These are phyloP conservation scores for Cicer yamashitae DNA, from an alignment of 306 rosid genomes.

Conservation along the genomic window DNA sequence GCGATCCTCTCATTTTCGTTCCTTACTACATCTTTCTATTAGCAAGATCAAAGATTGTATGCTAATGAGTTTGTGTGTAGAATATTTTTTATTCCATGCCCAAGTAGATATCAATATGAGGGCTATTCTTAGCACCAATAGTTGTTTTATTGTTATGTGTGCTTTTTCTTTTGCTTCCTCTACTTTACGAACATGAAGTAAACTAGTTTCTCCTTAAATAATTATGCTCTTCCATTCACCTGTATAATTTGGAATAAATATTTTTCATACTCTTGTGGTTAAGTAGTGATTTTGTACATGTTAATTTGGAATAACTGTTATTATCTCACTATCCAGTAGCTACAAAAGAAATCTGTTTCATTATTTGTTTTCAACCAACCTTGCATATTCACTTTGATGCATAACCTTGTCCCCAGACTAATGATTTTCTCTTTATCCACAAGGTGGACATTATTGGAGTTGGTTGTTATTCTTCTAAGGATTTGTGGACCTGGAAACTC, in stretches of 20 bases:
- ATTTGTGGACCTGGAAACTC: conserved; percentile 95
- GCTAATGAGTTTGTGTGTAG: conserved; percentile 3
- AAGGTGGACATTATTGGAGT: conserved; percentile 98
- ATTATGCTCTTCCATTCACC: conserved; percentile 11
- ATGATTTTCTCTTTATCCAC: conserved; percentile 35
- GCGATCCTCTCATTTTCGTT: not conserved
- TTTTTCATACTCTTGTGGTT: conserved; percentile 12
- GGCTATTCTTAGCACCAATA: conserved; percentile 36
- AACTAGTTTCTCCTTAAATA: conserved; percentile 32
- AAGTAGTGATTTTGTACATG: conserved; percentile 9
- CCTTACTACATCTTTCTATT: not conserved
- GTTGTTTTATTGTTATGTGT: conserved; percentile 9
- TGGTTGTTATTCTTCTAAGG: conserved; percentile 95
- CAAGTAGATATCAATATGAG: conserved; percentile 17
- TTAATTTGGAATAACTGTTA: conserved; percentile 20
- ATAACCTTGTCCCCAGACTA: conserved; percentile 14
- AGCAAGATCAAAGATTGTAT: not conserved
- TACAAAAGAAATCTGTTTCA: conserved; percentile 6
- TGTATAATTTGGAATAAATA: conserved; percentile 14
- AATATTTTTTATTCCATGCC: conserved; percentile 13
- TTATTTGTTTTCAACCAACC: conserved; percentile 11
- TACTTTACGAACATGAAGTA: conserved; percentile 29
- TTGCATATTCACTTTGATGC: conserved; percentile 33
- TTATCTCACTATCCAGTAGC: conserved; percentile 26
- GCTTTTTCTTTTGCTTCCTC: conserved; percentile 23